These are phyloP conservation scores for Aspergillus neotritici DNA, from an alignment of 2,329 filamentous ascomycete species.

Conservation along the genomic window DNA sequence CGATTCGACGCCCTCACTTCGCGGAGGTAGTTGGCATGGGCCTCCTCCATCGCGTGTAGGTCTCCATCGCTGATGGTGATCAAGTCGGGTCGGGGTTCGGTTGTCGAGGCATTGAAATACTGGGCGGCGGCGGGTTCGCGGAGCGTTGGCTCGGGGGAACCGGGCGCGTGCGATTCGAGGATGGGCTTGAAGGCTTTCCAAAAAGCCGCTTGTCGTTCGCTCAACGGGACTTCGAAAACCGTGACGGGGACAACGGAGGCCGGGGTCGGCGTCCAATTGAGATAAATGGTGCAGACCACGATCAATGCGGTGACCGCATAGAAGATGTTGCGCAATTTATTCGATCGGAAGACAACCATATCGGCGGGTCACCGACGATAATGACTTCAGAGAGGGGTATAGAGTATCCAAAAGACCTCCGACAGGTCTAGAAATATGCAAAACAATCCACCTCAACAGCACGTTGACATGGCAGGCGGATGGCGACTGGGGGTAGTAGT, in stretches of 20 bases:
- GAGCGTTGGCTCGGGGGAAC: constrained; percentile 26
- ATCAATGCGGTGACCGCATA: constrained; percentile 15
- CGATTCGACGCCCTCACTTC: constrained; percentile 25
- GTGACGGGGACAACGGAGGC: constrained; percentile 29
- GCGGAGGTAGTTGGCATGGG: constrained; percentile 39
- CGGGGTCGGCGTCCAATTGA: constrained; percentile 32
- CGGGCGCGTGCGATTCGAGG: constrained; percentile 28
- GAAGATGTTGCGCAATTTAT: too few relatives aligned
- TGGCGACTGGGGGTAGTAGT: too few relatives aligned
- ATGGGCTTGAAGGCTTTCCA: constrained; percentile 34
- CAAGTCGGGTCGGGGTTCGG: constrained; percentile 31
- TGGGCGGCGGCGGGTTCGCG: constrained; percentile 17
- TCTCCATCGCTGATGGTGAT: constrained; percentile 31
- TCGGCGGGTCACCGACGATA: too few relatives aligned
- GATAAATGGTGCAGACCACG: constrained; percentile 31
- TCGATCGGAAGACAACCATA: too few relatives aligned
- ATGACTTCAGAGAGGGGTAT: too few relatives aligned
- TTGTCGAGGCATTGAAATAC: constrained; percentile 27
- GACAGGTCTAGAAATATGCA: too few relatives aligned
- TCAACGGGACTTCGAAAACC: constrained; percentile 29
- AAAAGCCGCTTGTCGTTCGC: constrained; percentile 33
- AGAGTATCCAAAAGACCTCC: too few relatives aligned
- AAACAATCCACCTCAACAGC: too few relatives aligned
- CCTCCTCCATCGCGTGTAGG: constrained; percentile 31
- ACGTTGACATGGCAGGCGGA: too few relatives aligned